Base-by-base conservation (phyloP, 1,284 basidiomycete genomes). In the Austroboletus niveus region DNA sequence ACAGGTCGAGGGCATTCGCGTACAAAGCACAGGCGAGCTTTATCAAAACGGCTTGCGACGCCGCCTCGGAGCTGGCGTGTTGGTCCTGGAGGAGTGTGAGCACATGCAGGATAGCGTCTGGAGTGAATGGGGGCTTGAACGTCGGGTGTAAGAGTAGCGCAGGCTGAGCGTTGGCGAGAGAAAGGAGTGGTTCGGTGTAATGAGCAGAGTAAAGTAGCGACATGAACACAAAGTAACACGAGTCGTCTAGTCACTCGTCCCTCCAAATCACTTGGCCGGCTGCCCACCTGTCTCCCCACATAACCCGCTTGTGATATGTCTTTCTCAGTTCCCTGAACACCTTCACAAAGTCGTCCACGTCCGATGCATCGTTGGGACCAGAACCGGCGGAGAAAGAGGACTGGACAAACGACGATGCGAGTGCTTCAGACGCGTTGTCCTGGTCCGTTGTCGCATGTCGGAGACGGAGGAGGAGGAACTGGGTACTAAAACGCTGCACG, bases 211-310 rank as follows among this genome's bases (percentile, higher is more conserved):
- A 68, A 32, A 54, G 45, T 15, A 35, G 43, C 31, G 57, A 57
- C 63, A 66, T 68, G 48, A 35, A 52, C n/a, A 45, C 3, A 40
- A 14, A 10, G 48, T 53, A 29, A 50, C 50, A 8, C 7, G 35
- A 30, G 31, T 58, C 50, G 49, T 29, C 14, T 38, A 20, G 14
- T 65, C 58, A 80, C 57, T 83, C 81, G 54, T 85, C 84, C 52
- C 76, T 69, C 93, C 93, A 96, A 27, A 80, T 80, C 5, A 96
- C 92, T 59, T 92, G 85, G 2, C 90, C 91, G 30, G 82, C 77
- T 1, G 83, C 75, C 91, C 93, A 95, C 60, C 88, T 79, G 62
- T 94, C 89, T 17, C 85, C 82, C 89, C 91, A 95, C 67, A 95
- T 87, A 4, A 85, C 84, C 29, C 94, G 78, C 68, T 94, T 94